Base-by-base conservation (phyloP, 1,284 basidiomycete genomes). In the Moesziomyces parantarcticus region DNA sequence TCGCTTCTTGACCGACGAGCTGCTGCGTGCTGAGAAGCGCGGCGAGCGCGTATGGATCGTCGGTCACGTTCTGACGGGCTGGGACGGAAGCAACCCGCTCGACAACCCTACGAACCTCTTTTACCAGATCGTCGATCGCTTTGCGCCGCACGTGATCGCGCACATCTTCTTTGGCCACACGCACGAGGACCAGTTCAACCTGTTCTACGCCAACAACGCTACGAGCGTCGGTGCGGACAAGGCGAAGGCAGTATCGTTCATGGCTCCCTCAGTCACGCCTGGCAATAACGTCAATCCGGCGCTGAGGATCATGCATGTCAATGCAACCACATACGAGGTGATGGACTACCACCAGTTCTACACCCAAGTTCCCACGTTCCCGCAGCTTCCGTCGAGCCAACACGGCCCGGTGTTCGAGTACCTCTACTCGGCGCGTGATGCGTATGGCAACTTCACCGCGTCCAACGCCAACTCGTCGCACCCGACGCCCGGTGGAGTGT, bases 121-220 rank as follows among this genome's bases (percentile, higher is more conserved):
- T 51, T 65, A 80, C 58, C 66, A 75, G 58, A 93, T 92, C 60
- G 90, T 93, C 55, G 90, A 92, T 77, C 89, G 92, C 18, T 93
- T 88, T 83, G 89, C 91, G 5, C 86, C 87, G 16, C 90, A 92
- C 79, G 90, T 92, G 58, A 91, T 93, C 63, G 90, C 90, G 29
- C 90, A 90, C 89, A 72, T 92, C 45, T 92, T 92, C 85, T 92
- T 88, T 77, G 92, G 92, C 2, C 92, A 93, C 80, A 90, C 90
- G 1, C 92, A 93, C 69, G 91, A 93, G 81, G 92, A 93, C 80
- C 88, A 92, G 83, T 82, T 91, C 57, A 89, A 88, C 89, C 88
- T 93, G 47, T 93, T 88, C 83, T 93, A 93, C 79, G 90, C 91
- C 78, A 92, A 92, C 80, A 91, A 86, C 36, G 92, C 90, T 1